Base-by-base conservation (phyloP, 495 filamentous ascomycete genomes). In the Cercophora samala region DNA sequence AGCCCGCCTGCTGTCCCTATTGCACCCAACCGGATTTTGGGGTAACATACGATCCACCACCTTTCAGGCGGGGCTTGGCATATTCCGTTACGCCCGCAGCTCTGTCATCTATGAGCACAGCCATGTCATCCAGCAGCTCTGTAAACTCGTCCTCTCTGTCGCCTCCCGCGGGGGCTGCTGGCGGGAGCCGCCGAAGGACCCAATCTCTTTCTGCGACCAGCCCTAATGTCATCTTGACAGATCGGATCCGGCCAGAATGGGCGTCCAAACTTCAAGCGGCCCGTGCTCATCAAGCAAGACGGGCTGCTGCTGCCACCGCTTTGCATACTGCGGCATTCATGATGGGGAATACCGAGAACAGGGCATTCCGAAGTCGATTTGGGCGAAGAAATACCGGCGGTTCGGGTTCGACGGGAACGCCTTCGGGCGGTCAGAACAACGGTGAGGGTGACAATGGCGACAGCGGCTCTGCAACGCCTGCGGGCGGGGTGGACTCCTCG, bases 11-110 rank as follows among this genome's bases (percentile, higher is more conserved):
- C 24, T 99, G 95, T 76, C 95, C 95, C 0, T 99, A 97, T 79
- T 99, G 95, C 76, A 91, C 93, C 3, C 91, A 95, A 73, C 88
- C 93, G 1, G 93, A 99, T 66, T 97, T 99, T 75, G 95, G 95
- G 60, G 89, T 98, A 5, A 96, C 92, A 0, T 99, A 97, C 73
- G 87, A 93, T 19, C 84, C 92, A 13, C 94, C 95, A 4, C 86
- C 91, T 18, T 99, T 97, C 81, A 89, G 93, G 25, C 84, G 93
- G 61, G 95, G 95, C 1, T 75, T 98, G 67, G 80, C 86, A 5
- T 96, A 96, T 75, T 81, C 86, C 13, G 79, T 86, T 46, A 73
- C 76, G 13, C 67, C 75, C 21, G 65, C 71, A n/a, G 64, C 72
- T 5, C 19, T 82, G 5, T 77, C 78, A 24, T 73, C 74, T 59